Conservation (phyloP, 768 basidiomycete species). For the Gyrodon lividus region DNA sequence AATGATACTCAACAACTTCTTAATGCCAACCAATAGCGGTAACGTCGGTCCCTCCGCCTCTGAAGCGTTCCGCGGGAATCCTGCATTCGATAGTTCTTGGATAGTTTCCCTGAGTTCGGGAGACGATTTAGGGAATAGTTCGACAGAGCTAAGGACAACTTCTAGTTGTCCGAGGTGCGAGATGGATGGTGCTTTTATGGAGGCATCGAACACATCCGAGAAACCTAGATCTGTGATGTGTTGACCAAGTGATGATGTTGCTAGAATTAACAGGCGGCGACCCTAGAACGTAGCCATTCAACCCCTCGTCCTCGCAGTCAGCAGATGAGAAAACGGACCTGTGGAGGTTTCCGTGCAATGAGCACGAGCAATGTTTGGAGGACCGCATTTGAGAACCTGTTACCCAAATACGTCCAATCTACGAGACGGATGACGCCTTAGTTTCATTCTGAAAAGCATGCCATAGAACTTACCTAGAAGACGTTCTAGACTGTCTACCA, state of each 20-base stretch:
- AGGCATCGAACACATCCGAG: constrained; percentile 84
- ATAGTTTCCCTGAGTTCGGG: constrained; percentile 60
- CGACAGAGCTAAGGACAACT: constrained; percentile 71
- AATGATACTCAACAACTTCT: constrained; percentile 85
- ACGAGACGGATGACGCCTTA: not conserved
- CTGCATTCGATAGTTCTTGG: constrained; percentile 68
- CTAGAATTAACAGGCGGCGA: constrained; percentile 87
- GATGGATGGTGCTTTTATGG: constrained; percentile 83
- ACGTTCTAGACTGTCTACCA: constrained; percentile 93
- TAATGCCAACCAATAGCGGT: constrained; percentile 81
- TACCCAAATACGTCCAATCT: constrained; percentile 98
- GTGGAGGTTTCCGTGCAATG: constrained; percentile 86
- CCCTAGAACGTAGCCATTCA: constrained; percentile 49
- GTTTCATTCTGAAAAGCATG: not conserved
- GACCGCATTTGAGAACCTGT: constrained; percentile 93
- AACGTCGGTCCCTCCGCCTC: constrained; percentile 44
- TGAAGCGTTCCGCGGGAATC: constrained; percentile 48
- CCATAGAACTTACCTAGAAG: constrained; percentile 64
- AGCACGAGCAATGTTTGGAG: constrained; percentile 89
- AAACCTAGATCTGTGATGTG: constrained; percentile 88
- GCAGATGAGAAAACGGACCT: constrained; percentile 48
- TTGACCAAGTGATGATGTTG: constrained; percentile 85
- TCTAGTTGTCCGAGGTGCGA: constrained; percentile 70
- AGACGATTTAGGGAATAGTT: constrained; percentile 59
- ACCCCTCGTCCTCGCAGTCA: not conserved